These are phyloP conservation scores for Gossypium arboreum DNA, from an alignment of 345 rosid species.

Conservation along the genomic window DNA sequence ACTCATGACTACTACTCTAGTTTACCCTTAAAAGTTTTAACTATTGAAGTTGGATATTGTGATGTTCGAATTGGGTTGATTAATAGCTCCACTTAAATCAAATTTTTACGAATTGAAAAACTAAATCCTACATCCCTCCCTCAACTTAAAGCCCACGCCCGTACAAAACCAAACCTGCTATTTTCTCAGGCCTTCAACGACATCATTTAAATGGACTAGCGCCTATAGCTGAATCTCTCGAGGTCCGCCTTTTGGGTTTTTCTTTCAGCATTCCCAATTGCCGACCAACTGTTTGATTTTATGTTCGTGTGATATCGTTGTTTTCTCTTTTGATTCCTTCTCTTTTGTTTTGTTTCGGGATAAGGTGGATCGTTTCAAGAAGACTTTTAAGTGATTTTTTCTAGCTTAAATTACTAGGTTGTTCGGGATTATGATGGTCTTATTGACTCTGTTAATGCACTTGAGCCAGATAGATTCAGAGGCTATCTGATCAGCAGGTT, in stretches of 20 bases:
- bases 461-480: constrained; percentile 50
- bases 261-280: background rate
- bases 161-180: constrained; percentile 25
- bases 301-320: constrained; percentile 23
- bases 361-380: constrained; percentile 39
- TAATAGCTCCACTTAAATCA: too few relatives aligned
- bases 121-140: background rate
- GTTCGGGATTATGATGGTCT: constrained; percentile 77
- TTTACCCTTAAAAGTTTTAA: too few relatives aligned
- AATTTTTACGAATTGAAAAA: too few relatives aligned
- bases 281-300: constrained; percentile 48
- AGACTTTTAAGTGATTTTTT: constrained; percentile 41
- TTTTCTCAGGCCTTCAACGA: constrained; percentile 18
- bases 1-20: too few relatives aligned
- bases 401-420: constrained; percentile 83
- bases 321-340: background rate
- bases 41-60: too few relatives aligned
- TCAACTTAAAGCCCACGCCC: constrained; percentile 24
- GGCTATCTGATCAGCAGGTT: constrained; percentile 76
- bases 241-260: constrained; percentile 29
- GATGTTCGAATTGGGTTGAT: too few relatives aligned
- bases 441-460: constrained; percentile 54
- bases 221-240: constrained; percentile 33
- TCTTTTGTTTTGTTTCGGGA: constrained; percentile 28
- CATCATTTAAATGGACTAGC: constrained; percentile 12